Evolutionary conservation across 148 eudicot species (phyloP).

Genomic region (Tetragonia tetragonoides): DNA sequence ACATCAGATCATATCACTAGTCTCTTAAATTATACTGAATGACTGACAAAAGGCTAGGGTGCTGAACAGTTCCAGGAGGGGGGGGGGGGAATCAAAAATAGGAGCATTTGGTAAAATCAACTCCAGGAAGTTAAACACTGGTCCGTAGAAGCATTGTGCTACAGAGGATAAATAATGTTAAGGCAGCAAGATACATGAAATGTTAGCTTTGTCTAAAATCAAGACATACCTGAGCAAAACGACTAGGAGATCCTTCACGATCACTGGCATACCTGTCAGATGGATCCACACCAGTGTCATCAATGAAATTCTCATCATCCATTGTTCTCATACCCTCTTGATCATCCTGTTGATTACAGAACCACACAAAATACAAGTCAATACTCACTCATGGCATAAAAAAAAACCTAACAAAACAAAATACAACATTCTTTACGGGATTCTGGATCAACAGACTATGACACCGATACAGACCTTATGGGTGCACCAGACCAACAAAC

Average conservation of each 20-base stretch:
- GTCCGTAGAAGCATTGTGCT: not conserved
- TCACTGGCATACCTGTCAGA: slow-evolving; percentile 70
- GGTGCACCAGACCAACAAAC: not conserved
- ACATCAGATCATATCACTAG: not conserved
- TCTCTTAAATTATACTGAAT: not conserved
- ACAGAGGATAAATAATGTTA: not conserved
- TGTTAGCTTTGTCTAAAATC: not conserved
- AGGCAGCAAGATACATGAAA: not conserved
- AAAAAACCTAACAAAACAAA: not conserved
- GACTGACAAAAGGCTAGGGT: not conserved
- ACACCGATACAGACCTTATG: not conserved
- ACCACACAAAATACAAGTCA: slow-evolving; percentile 1
- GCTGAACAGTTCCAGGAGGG: too few relatives aligned
- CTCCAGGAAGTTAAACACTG: not conserved
- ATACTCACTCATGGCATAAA: not conserved
- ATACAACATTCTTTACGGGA: not conserved
- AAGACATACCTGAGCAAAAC: slow-evolving; percentile 67
- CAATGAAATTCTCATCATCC: slow-evolving; percentile 93
- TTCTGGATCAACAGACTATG: not conserved
- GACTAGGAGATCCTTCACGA: slow-evolving; percentile 70
- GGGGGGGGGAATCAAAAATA: not conserved
- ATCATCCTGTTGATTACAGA: slow-evolving; percentile 57
- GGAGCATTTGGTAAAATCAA: not conserved
- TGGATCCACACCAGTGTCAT: slow-evolving; percentile 88
- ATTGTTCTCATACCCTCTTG: slow-evolving; percentile 58